phyloP scores from a whole-genome alignment of 495 filamentous ascomycete genomes.

The Penicillium atrosanguineum region DNA sequence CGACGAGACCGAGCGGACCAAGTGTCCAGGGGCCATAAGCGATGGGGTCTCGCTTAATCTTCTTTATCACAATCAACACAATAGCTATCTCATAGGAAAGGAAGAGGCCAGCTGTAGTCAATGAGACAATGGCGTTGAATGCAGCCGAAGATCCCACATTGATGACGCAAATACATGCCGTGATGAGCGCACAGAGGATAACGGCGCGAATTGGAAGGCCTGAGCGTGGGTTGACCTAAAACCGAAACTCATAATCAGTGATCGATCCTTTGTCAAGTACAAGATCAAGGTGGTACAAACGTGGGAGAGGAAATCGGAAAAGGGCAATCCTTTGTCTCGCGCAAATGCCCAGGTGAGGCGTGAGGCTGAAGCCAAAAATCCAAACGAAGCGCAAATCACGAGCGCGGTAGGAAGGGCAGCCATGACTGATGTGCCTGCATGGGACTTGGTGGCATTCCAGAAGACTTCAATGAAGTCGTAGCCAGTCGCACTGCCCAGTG shows the following conservation, averaged over 20 bases:
- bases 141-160: conserved; percentile 55
- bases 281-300: conserved; percentile 6
- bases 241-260: no score
- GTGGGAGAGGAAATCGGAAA: conserved; percentile 36
- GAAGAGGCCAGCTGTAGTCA: conserved; percentile 39
- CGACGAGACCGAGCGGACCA: conserved; percentile 4
- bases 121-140: conserved; percentile 54
- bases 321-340: conserved; percentile 48
- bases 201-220: conserved; percentile 21
- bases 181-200: conserved; percentile 18
- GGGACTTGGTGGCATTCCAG: conserved; percentile 23
- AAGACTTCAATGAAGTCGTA: conserved; percentile 36
- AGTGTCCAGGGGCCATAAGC: conserved; percentile 15
- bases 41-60: conserved; percentile 10
- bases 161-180: conserved; percentile 37
- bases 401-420: neutral
- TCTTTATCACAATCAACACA: conserved; percentile 27
- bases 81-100: conserved; percentile 43
- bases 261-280: no score
- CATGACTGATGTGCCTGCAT: conserved; percentile 21
- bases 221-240: neutral
- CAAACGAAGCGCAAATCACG: conserved; percentile 31
- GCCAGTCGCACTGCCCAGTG: conserved; percentile 26
- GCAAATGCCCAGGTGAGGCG: conserved; percentile 46
- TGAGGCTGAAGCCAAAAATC: conserved; percentile 37